These are phyloP conservation scores for Stachybotrys elegans DNA, from an alignment of 2,329 filamentous ascomycete species.

Conservation along the genomic window DNA sequence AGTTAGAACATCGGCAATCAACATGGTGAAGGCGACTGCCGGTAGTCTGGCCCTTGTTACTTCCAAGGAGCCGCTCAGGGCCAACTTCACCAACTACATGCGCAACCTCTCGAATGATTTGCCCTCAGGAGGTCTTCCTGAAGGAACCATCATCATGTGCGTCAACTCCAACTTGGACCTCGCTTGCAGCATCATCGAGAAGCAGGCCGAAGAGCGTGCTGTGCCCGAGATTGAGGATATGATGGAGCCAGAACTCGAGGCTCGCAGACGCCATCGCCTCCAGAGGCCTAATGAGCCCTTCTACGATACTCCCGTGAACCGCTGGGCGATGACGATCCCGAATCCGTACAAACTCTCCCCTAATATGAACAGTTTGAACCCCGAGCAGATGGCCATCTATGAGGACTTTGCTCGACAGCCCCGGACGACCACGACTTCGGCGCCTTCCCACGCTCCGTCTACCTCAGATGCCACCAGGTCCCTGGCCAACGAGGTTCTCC, in stretches of 20 bases:
- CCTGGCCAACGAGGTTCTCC: constrained; percentile 58
- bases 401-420: constrained; percentile 91
- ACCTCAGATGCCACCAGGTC: constrained; percentile 57
- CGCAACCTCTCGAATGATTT: constrained; percentile 64
- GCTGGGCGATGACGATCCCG: constrained; percentile 91
- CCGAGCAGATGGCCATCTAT: constrained; percentile 92
- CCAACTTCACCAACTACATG: constrained; percentile 97
- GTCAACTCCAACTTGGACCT: constrained; percentile 96
- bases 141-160: constrained; percentile 96
- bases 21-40: constrained; percentile 90
- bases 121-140: constrained; percentile 77
- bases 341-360: constrained; percentile 87
- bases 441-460: constrained; percentile 51
- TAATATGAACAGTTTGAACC: constrained; percentile 65
- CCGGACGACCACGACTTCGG: constrained; percentile 52
- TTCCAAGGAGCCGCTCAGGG: constrained; percentile 91
- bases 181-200: constrained; percentile 90
- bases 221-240: constrained; percentile 93
- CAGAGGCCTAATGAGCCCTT: constrained; percentile 79
- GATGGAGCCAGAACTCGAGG: constrained; percentile 74
- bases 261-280: constrained; percentile 68
- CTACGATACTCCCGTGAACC: constrained; percentile 73
- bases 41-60: constrained; percentile 95
- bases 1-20: constrained; percentile 79
- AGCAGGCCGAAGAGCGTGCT: constrained; percentile 89